Evolutionary conservation across 2,329 filamentous ascomycete genomes (phyloP), one percentile per base, ranked within the genome.

Genomic region (Coleophoma cylindrospora): DNA sequence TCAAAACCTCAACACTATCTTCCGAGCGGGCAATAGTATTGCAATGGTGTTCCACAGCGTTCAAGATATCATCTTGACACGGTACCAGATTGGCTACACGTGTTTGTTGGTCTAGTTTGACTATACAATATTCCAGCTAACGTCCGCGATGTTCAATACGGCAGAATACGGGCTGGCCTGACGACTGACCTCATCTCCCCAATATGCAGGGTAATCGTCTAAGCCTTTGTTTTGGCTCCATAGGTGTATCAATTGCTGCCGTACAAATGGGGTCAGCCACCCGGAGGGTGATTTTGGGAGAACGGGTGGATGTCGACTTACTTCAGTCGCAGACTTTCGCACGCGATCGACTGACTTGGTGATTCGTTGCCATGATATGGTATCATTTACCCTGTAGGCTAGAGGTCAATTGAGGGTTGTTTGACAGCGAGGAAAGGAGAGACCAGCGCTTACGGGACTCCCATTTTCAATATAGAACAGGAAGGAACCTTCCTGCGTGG

Each of bases 211-310:
- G 80, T 97, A 91, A 52, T 89, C 81, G 70, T 97, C 92, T 70
- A 97, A 97, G 55, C 87, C 86, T 71, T 94, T 96, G 51, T 91
- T 91, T 66, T 91, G 87, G 58, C 88, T 89, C 94, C 94, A 99
- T 60, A 95, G 96, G 55, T 91, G 87, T 45, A 99, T 78, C 37
- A 99, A 72, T 96, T 99, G 94, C 91, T 96, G 65, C 45, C 41
- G 45, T 14, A 27, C 27, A 10, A 3, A 27, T 2, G 7, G 27
- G 27, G 27, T 27, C 27, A 27, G 27, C 3, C 19, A 27, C 9
- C 8, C 27, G 7, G 9, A 27, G 4, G 27, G 6, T 27, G 2
- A 10, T 27, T 27, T 27, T 27, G 6, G 27, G 27, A 27, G 22
- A 7, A 10, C 27, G 2, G 27, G 27, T 10, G 9, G 27, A 27